Percentiles rank a stretch among this genome's conserved stretches.
phyloP scores from a whole-genome alignment of 768 basidiomycete species.

The Auricularia heimuer region DNA sequence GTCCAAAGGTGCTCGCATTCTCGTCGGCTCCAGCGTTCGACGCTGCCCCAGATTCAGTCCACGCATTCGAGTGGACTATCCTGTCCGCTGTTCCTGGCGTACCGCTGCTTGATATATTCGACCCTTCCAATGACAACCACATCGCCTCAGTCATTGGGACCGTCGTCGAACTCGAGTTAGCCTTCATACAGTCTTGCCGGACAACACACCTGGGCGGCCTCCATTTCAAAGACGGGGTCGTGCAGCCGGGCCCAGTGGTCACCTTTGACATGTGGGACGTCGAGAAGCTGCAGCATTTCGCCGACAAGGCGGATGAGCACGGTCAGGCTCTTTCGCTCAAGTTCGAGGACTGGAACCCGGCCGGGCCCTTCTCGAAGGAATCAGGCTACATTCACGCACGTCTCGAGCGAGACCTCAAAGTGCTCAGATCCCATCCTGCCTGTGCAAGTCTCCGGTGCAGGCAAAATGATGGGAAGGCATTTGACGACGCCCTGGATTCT shows the following conservation, averaged over 20 bases:
- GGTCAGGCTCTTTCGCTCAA: background rate
- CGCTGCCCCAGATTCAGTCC: background rate
- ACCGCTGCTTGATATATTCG: background rate
- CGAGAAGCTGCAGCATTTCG: background rate
- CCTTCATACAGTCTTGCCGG: background rate
- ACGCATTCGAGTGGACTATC: background rate
- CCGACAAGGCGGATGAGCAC: no score
- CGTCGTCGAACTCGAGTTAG: background rate
- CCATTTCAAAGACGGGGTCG: background rate
- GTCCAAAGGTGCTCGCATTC: background rate
- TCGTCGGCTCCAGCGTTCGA: no score
- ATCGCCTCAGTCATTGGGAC: background rate
- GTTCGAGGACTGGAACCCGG: background rate
- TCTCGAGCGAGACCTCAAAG: background rate
- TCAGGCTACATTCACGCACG: background rate
- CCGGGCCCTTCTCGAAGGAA: background rate
- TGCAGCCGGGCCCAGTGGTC: background rate
- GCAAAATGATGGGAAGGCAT: background rate
- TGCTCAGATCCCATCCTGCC: background rate
- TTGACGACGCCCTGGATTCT: background rate
- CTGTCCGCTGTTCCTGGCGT: background rate
- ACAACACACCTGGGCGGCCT: background rate
- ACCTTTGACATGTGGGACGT: background rate
- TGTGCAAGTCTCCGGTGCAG: background rate
- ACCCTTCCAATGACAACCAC: background rate